phyloP scores from a whole-genome alignment of 2,329 filamentous ascomycete genomes.

The Cadophora sp. region DNA sequence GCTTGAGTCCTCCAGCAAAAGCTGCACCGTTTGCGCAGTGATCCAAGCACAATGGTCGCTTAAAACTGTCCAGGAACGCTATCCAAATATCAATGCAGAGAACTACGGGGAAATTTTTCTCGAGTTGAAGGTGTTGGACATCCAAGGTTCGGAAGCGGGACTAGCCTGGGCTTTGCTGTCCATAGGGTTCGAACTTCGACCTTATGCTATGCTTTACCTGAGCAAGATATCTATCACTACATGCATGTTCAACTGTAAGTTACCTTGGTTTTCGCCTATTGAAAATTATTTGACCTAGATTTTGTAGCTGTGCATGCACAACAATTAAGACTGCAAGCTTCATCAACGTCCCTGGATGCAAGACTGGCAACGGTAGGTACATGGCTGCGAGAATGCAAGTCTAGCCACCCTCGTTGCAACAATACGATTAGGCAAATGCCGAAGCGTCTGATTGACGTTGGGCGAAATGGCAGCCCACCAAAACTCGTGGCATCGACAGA shows the following conservation, averaged over 20 bases:
- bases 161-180: slow-evolving; percentile 1
- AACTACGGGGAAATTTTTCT: not conserved
- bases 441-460: slow-evolving; percentile 8
- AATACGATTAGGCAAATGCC: not conserved
- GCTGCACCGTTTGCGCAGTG: not conserved
- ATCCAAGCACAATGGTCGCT: not conserved
- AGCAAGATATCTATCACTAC: not conserved
- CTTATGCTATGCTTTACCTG: not conserved
- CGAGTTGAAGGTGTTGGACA: not conserved
- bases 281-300: not conserved
- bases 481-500: not conserved
- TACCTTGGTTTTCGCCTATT: not conserved
- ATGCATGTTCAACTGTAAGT: not conserved
- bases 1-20: not conserved
- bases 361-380: not conserved
- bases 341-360: not conserved
- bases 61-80: not conserved
- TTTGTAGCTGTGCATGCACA: not conserved
- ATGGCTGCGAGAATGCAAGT: slow-evolving; percentile 6
- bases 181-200: not conserved
- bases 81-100: not conserved
- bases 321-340: not conserved
- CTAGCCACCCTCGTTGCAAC: not conserved
- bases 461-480: not conserved
- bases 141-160: not conserved